Evolutionary conservation across 1,284 basidiomycete species (phyloP).

Genomic region (Ceratobasidium papillatum): DNA sequence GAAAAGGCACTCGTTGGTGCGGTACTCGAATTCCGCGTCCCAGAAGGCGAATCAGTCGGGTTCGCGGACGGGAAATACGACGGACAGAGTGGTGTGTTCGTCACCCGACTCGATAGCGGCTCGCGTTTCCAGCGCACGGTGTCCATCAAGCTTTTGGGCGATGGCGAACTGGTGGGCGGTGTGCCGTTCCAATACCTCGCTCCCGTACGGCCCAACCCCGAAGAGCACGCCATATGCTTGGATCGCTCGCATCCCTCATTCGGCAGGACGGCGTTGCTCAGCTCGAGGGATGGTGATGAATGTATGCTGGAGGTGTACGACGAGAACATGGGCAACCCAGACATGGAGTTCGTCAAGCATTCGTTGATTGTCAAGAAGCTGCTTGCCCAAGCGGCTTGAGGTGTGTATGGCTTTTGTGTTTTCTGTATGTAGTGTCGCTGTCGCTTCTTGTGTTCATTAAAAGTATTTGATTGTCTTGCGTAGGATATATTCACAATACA

Average conservation of each 20-base stretch:
- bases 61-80: constrained; percentile 22
- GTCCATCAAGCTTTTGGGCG: constrained; percentile 22
- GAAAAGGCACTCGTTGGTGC: constrained; percentile 29
- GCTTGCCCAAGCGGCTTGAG: neutral
- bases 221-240: constrained; percentile 35
- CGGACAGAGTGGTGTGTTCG: constrained; percentile 18
- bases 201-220: constrained; percentile 19
- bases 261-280: constrained; percentile 22
- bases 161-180: constrained; percentile 18
- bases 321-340: constrained; percentile 36
- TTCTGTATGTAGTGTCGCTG: constrained; percentile 10
- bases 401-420: constrained; percentile 1
- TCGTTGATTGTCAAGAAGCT: constrained; percentile 32
- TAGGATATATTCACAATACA: constrained; percentile 29
- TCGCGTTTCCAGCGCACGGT: constrained; percentile 19
- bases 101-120: constrained; percentile 34
- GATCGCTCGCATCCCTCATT: constrained; percentile 30
- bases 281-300: constrained; percentile 29
- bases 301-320: constrained; percentile 37
- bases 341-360: constrained; percentile 35
- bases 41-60: constrained; percentile 32
- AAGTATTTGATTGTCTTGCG: constrained; percentile 25
- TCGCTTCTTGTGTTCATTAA: constrained; percentile 36
- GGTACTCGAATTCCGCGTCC: constrained; percentile 36
- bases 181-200: constrained; percentile 31